Evolutionary conservation across 192 early-diverging fungal species (phyloP), one percentile per base, ranked within the genome.

Genomic region (Linnemannia schmuckeri): DNA sequence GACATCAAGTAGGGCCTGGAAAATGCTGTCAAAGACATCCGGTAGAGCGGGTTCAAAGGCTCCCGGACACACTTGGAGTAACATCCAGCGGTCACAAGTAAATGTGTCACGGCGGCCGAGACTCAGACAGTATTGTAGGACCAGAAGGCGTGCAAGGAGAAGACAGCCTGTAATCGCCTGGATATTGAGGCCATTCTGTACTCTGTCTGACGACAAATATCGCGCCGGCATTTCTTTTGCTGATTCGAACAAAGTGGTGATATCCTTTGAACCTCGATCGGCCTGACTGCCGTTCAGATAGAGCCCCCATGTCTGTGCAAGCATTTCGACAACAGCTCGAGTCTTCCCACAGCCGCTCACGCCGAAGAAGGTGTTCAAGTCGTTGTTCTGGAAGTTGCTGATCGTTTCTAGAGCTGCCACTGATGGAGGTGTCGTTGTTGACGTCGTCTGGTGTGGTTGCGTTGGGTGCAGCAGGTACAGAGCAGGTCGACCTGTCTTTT

Each of bases 71-170:
- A 86, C 79, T 86, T 81, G 75, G 79, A 86, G 75, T 46, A 86
- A 80, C 83, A 86, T 86, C 83, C 78, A 85, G 54, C 83, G 78
- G 2, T 85, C 83, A 77, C 78, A 80, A 33, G 84, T 86, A 81
- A 86, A 86, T 74, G 70, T 70, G 72, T 81, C 84, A 70, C 27
- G 41, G 78, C 61, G 57, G 49, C 72, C 72, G 79, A 87, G 63
- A 87, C 85, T 78, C 75, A 75, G 75, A 55, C 85, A 87, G 76
- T 80, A 38, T 78, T 78, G 72, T 52, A 81, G 79, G 76, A 81
- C 85, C 70, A 81, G 54, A 57, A 87, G 79, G 49, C 85, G 76
- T 35, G 85, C 78, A 78, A 81, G 78, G 54, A 87, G 76, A 70
- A 81, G 72, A 33, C 79, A 87, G 76, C 76, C 5, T 20, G 79